Base-by-base conservation (phyloP, 192 early-diverging fungal genomes). In the Coemansia sp. region DNA sequence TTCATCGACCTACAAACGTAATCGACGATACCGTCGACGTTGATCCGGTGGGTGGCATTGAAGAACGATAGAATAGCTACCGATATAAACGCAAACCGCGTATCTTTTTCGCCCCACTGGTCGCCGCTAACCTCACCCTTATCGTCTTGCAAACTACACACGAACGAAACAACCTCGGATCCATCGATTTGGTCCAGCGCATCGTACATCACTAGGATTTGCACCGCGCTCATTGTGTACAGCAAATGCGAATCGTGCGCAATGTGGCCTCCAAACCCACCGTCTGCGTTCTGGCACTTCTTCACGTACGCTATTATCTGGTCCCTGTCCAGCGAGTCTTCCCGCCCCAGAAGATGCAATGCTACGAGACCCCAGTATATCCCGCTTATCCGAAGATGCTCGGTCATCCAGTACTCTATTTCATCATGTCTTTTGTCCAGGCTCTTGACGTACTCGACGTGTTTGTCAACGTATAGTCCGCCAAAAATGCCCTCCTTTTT, bases 341-440 rank as follows among this genome's bases (percentile, higher is more conserved):
- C 59, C 20, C 81, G 74, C 43, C 85, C 81, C 71, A 98, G 69
- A 39, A 97, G 70, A 33, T 88, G 84, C 35, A 97, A 75, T 0
- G 94, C 88, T 0, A 93, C 94, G 0, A 95, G 68, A 0, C 94
- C 95, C 96, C 96, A 97, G 66, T 97, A 98, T 25, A 98, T 83
- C 26, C 93, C 96, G 65, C 90, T 95, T 18, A 98, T 69, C 1
- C 94, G 89, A 10, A 98, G 79, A 58, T 96, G 95, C 63, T 96
- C 95, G 7, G 91, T 89, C 53, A 93, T 75, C 94, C 94, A 95
- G 77, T 97, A 98, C 63, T 97, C 95, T 13, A 98, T 82, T 33
- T 87, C 87, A 61, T 95, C 90, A 45, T 92, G 89, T 70, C 88
- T 85, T 89, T 93, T 90, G 73, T 92, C 89, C 7, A 92, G 71